Evolutionary conservation across 208 protist genomes (phyloP), one percentile per base, ranked within the genome.

Genomic region (Crithidia mellificae): DNA sequence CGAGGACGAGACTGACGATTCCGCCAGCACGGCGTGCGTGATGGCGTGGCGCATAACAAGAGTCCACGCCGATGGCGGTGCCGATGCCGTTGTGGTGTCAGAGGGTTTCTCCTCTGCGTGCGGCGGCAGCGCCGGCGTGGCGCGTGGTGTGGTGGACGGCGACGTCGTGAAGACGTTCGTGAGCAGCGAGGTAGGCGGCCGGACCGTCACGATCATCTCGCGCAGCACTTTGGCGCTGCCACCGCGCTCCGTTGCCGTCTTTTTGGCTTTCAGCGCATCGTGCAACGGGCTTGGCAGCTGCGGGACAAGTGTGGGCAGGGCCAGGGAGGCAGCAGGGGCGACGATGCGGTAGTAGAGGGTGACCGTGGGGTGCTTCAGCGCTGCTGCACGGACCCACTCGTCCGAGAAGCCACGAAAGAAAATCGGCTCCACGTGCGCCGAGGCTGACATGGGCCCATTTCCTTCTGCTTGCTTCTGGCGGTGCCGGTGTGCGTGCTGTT

Each of bases 341-440:
- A 76, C 62, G 19, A 76, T 38, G 55, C 70, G 70, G 70, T 76
- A 76, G 49, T 76, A 70, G 27, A 76, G 46, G 6, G 47, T 52
- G 2, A 62, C 41, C 3, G 43, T 15, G 7, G 43, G 14, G 62
- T 63, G 25, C 15, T 29, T 22, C 12, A 39, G 6, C 15, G 20
- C 17, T 1, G 34, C 12, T 3, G 49, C 66, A 3, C 56, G 49
- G 20, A 38, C 61, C 70, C 70, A 76, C 47, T 24, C 56, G 1
- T 61, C 49, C 2, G 70, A 69, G 39, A 76, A 62, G 34, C 44
- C 52, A 41, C 39, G 20, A 14, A 62, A 39, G 32, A 76, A 65
- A 22, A 76, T 55, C 0, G 49, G 63, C 46, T 70, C 62, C n/a
- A 56, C 39, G 39, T 56, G 49, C 0, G 51, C 12, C 17, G 5